Base-by-base conservation (phyloP, 352 stramenopile species). In the Pythium aphanidermatum region DNA sequence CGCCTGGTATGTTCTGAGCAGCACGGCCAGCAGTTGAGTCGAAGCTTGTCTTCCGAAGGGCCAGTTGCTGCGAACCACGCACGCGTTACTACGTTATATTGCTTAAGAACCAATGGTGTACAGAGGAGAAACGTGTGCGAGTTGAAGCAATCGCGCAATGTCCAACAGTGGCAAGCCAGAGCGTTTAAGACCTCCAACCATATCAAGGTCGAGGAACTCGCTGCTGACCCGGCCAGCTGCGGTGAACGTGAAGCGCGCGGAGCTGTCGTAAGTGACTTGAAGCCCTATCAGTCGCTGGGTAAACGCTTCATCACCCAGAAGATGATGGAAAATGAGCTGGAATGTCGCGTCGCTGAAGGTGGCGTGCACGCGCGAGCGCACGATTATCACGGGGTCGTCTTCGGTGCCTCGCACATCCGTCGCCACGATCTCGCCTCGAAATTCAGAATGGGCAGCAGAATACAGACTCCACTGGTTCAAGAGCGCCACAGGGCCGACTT, bases 311-410 rank as follows among this genome's bases (percentile, higher is more conserved):
- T 33, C 25, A 1, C 24, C 8, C 13, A 46, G 14, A 19, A 39
- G 41, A 4, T 24, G 16, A 0, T 47, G 55, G 36, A 63, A 63
- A 30, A 59, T 41, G 20, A 41, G 25, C 14, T 41, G 6, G 25
- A 63, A 34, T 17, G 55, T 55, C 10, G 23, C 24, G 6, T 16
- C 36, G 5, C 21, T 28, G 17, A 51, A 50, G 8, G 35, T 34
- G 4, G 27, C 40, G 21, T 51, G 14, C 5, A 55, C 28, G 11
- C 46, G 26, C 35, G 40, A 47, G 23, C 31, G 46, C 11, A 43
- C 36, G n/a, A 42, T 30, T 12, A 57, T 27, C 8, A 56, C 13
- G 16, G 39, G 41, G 12, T 40, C 7, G 13, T 43, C 40, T 9
- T 41, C 25, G 4, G 41, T 25, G 20, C 35, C 42, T 27, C n/a